Conservation (phyloP, 1,284 basidiomycete species). For the Trichosporon faecale region DNA sequence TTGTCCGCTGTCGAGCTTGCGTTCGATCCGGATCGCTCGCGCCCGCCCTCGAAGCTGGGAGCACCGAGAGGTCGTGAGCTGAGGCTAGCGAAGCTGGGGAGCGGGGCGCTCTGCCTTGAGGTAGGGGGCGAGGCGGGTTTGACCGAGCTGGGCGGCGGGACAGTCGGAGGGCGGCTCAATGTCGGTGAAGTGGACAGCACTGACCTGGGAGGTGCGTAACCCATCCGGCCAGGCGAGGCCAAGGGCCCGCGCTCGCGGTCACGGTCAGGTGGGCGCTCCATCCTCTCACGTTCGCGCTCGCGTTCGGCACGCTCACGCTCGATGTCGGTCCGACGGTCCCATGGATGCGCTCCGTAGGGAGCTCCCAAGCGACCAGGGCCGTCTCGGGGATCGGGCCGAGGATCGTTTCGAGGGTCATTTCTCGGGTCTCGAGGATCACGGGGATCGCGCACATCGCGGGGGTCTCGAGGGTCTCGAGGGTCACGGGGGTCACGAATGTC, state of each 20-base stretch:
- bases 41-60: slow-evolving; percentile 16
- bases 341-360: slow-evolving; percentile 5
- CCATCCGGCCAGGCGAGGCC: slow-evolving; percentile 1
- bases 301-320: slow-evolving; percentile 23
- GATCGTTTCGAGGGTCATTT: slow-evolving; percentile 8
- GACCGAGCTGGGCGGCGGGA: neutral
- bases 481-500: neutral
- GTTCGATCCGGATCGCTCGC: slow-evolving; percentile 17
- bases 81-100: slow-evolving; percentile 21
- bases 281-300: slow-evolving; percentile 17
- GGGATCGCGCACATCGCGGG: neutral
- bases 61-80: slow-evolving; percentile 16
- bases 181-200: slow-evolving; percentile 25
- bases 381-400: slow-evolving; percentile 1
- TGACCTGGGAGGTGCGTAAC: slow-evolving; percentile 6
- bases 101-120: slow-evolving; percentile 6
- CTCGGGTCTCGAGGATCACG: slow-evolving; percentile 6
- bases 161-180: slow-evolving; percentile 17
- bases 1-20: slow-evolving; percentile 20
- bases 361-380: neutral
- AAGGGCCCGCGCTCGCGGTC: slow-evolving; percentile 11
- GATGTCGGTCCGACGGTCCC: slow-evolving; percentile 15
- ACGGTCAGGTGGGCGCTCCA: slow-evolving; percentile 3
- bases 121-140: slow-evolving; percentile 15
- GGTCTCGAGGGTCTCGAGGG: neutral